Evolutionary conservation across 78 protist genomes (phyloP), one percentile per base, ranked within the genome.

Genomic region (Salpingoeca rosetta): DNA sequence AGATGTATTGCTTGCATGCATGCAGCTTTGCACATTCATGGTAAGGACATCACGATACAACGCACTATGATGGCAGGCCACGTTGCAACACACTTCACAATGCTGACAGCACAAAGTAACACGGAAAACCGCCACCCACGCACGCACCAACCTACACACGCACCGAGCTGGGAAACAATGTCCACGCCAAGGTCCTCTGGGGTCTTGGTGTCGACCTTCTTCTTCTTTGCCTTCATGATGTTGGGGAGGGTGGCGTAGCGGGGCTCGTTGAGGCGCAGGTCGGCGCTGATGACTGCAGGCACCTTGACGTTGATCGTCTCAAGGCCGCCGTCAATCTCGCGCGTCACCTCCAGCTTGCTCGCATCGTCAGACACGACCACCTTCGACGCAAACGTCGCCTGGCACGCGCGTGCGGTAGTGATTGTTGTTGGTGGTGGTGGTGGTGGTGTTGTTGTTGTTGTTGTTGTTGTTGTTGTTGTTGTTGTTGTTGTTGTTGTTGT

Each of bases 321-420:
- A 28, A 92, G 80, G 38, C 99, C 99, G 44, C 95, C 97, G 85
- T 97, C 99, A 41, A 96, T 88, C 84, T 97, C 99, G 44, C 98
- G 92, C 17, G 89, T 85, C 35, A 97, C 94, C 28, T 79, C 76
- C 44, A 83, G 85, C 36, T 57, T 86, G 79, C 28, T 84, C 24
- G 39, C 82, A 11, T 73, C 86, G 26, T 35, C 88, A n/a, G 81
- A 37, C 31, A 93, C 83, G 27, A 79, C 91, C 27, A 97, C 57
- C 89, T 89, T 84, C 57, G 96, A 91, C n/a, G 97, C 97, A 28
- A 77, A 80, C 22, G 86, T 41, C n/a, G 83, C 91, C 86, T 94
- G 96, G 28, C 35, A 2, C 1, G n/a, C 36, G 28, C 24, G 28
- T 3, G 57, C n/a, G n/a, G n/a, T n/a, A n/a, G n/a, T n/a, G n/a